Evolutionary conservation across 306 rosid species (phyloP).

Genomic region (Senna siamea): DNA sequence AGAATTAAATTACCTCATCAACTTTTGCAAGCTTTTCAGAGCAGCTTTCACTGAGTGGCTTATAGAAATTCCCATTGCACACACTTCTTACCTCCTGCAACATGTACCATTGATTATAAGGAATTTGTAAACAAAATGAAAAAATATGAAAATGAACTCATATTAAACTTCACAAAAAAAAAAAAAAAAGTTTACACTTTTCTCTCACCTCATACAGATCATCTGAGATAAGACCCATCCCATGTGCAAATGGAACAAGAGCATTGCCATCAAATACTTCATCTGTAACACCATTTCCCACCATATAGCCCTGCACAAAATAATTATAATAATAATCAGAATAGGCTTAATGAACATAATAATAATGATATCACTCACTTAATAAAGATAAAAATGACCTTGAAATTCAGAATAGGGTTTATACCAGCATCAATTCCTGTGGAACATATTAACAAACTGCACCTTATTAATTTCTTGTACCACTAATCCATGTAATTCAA

Average conservation of each 20-base stretch:
- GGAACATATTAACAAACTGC: slow-evolving; percentile 16
- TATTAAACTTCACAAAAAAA: no score
- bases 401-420: slow-evolving; percentile 65
- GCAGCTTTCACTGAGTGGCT: slow-evolving; percentile 47
- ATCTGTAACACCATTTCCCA: slow-evolving; percentile 96
- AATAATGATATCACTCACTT: not conserved
- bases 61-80: slow-evolving; percentile 69
- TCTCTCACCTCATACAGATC: slow-evolving; percentile 83
- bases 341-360: slow-evolving; percentile 25
- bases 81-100: slow-evolving; percentile 56
- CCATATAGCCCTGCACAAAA: slow-evolving; percentile 76
- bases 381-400: slow-evolving; percentile 46
- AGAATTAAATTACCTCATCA: slow-evolving; percentile 67
- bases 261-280: slow-evolving; percentile 84
- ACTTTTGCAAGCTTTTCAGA: slow-evolving; percentile 54
- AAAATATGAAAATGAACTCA: no score
- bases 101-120: slow-evolving; percentile 28
- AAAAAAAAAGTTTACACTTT: no score
- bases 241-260: slow-evolving; percentile 88
- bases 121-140: no score
- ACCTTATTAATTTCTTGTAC: slow-evolving; percentile 4
- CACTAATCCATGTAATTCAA: not conserved
- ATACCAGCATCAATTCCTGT: slow-evolving; percentile 57
- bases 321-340: not conserved
- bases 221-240: slow-evolving; percentile 94